Conservation (phyloP, 129 eudicot genomes). For the Saposhnikovia divaricata region DNA sequence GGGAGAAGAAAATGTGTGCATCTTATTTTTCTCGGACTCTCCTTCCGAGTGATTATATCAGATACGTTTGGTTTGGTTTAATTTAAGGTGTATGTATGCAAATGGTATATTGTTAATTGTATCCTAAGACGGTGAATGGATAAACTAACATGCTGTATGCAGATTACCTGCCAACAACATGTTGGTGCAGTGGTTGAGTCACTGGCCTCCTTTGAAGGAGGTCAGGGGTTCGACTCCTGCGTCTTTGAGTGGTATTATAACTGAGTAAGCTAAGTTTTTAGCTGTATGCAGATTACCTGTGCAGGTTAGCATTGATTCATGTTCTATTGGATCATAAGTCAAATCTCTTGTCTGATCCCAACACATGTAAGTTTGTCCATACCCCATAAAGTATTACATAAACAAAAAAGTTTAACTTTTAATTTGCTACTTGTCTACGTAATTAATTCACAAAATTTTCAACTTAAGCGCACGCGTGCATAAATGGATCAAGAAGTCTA, state of each 20-base stretch:
- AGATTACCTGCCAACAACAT: neutral
- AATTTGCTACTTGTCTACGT: neutral
- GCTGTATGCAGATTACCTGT: neutral
- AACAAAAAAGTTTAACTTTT: neutral
- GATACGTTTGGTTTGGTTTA: neutral
- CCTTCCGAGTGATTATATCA: neutral
- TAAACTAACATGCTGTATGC: neutral
- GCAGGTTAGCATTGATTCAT: neutral
- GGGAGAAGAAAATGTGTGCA: neutral
- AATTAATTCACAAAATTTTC: conserved; percentile 12
- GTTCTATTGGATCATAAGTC: conserved; percentile 19
- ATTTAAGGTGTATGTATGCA: neutral
- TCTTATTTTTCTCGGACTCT: neutral
- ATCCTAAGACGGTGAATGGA: neutral
- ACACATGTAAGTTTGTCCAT: neutral
- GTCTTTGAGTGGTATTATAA: too few relatives aligned
- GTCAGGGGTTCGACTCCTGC: too few relatives aligned
- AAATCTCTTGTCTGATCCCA: conserved; percentile 17
- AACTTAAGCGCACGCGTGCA: conserved; percentile 17
- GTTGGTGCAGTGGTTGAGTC: too few relatives aligned
- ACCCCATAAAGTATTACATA: neutral
- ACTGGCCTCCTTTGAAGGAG: too few relatives aligned
- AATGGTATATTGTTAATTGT: neutral
- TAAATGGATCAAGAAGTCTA: neutral
- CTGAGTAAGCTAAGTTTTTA: too few relatives aligned